Evolutionary conservation across 2,329 filamentous ascomycete species (phyloP).

Genomic region (Aspergillus quadrilineatus): DNA sequence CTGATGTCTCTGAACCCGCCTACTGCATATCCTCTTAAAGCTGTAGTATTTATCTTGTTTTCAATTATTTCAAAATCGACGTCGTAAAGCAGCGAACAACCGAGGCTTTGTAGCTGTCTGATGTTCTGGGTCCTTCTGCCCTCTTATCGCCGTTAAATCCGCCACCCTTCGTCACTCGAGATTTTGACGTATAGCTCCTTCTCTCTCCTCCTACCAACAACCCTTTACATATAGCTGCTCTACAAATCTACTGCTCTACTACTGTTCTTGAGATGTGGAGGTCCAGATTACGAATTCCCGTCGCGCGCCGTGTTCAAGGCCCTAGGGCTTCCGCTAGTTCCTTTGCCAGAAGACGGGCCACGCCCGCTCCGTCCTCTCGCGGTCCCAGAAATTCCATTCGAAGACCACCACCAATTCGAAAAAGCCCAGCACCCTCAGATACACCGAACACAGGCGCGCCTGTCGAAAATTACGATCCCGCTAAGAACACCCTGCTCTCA

Average conservation of each 20-base stretch:
- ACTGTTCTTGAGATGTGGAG: conserved; percentile 30
- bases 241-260: not conserved
- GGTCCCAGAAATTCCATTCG: conserved; percentile 33
- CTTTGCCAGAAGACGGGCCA: conserved; percentile 25
- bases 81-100: too few species aligned
- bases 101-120: not conserved
- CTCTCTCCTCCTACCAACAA: conserved; percentile 6
- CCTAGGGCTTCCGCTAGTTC: conserved; percentile 30
- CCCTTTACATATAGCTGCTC: not conserved
- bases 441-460: conserved; percentile 33
- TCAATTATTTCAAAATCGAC: too few species aligned
- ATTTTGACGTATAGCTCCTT: conserved; percentile 16
- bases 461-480: conserved; percentile 42
- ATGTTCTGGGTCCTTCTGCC: conserved; percentile 4
- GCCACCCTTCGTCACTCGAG: conserved; percentile 17
- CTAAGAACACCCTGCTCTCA: conserved; percentile 53
- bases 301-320: conserved; percentile 21
- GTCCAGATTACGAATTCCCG: conserved; percentile 23
- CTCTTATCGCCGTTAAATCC: conserved; percentile 36
- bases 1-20: too few species aligned
- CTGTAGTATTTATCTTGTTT: too few species aligned
- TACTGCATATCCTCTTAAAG: too few species aligned
- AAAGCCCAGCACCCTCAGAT: conserved; percentile 4
- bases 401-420: conserved; percentile 25
- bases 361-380: conserved; percentile 22